Conservation (phyloP, 305 asterid species). For the Solanum hybrid region DNA sequence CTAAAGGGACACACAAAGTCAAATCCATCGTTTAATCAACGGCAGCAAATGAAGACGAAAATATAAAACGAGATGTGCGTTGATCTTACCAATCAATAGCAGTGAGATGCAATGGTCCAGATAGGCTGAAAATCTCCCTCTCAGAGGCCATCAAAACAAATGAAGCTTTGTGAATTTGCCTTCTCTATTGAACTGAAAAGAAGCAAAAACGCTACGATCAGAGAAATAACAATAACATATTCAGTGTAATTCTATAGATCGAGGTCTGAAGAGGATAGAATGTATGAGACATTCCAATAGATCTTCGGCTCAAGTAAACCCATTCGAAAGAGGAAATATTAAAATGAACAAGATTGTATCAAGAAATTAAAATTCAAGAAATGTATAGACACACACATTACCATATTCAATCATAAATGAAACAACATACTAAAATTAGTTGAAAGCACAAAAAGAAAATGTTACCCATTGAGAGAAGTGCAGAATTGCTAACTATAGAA, state of each 20-base stretch:
- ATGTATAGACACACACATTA: not conserved
- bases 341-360: not conserved
- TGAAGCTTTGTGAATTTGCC: not conserved
- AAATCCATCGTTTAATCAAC: not conserved
- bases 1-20: not conserved
- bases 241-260: not conserved
- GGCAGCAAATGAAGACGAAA: not conserved
- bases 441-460: not conserved
- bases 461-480: not conserved
- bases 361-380: not conserved
- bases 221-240: not conserved
- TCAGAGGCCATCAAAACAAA: conserved; percentile 32
- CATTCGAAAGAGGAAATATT: not conserved
- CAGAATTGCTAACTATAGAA: not conserved
- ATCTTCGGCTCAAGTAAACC: not conserved
- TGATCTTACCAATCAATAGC: conserved; percentile 32
- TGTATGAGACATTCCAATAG: not conserved
- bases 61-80: not conserved
- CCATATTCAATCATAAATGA: not conserved
- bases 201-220: not conserved
- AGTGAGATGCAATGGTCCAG: conserved; percentile 41
- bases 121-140: conserved; percentile 27
- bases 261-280: fast-evolving
- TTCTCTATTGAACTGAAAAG: not conserved
- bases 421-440: not conserved